A percentile compares a stretch with the other conserved stretches of the same genome.
Evolutionary conservation across 768 basidiomycete genomes (phyloP).

Genomic region (Mycena rebaudengoi): DNA sequence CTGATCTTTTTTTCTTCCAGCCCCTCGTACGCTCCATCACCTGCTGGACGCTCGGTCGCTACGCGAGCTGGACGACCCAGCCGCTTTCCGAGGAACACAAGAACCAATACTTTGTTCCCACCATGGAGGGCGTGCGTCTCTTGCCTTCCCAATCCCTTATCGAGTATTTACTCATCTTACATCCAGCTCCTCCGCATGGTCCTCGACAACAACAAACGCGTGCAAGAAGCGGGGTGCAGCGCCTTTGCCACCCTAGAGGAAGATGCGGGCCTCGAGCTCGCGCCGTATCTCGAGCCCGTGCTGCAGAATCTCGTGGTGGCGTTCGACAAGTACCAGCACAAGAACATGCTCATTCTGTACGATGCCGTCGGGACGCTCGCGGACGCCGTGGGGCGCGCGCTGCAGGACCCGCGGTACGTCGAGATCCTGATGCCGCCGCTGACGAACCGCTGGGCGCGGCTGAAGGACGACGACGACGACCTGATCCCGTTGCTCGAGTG

Average conservation of each 20-base stretch:
- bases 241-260: slow-evolving; percentile 99
- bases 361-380: slow-evolving; percentile 99
- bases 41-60: slow-evolving; percentile 99
- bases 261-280: slow-evolving; percentile 90
- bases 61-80: slow-evolving; percentile 97
- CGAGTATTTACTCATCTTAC: not conserved
- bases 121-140: slow-evolving; percentile 90
- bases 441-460: slow-evolving; percentile 87
- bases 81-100: slow-evolving; percentile 87
- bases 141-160: slow-evolving; percentile 7
- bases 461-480: slow-evolving; percentile 92
- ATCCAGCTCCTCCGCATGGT: slow-evolving; percentile 97
- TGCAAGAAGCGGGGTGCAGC: slow-evolving; percentile 98
- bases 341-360: slow-evolving; percentile 98
- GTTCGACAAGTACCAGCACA: slow-evolving; percentile 98
- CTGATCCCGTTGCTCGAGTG: slow-evolving; percentile 98
- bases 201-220: slow-evolving; percentile 96
- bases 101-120: slow-evolving; percentile 91
- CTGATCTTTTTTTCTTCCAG: not conserved
- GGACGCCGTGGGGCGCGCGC: slow-evolving; percentile 90
- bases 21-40: slow-evolving; percentile 98
- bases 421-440: slow-evolving; percentile 97
- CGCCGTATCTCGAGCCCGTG: slow-evolving; percentile 94
- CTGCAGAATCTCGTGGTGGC: slow-evolving; percentile 94
- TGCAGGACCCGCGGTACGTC: slow-evolving; percentile 87